A percentile compares a stretch with the other conserved stretches of the same genome.
Conservation (phyloP, 805 yeast species). For the Metschnikowia proteae region DNA sequence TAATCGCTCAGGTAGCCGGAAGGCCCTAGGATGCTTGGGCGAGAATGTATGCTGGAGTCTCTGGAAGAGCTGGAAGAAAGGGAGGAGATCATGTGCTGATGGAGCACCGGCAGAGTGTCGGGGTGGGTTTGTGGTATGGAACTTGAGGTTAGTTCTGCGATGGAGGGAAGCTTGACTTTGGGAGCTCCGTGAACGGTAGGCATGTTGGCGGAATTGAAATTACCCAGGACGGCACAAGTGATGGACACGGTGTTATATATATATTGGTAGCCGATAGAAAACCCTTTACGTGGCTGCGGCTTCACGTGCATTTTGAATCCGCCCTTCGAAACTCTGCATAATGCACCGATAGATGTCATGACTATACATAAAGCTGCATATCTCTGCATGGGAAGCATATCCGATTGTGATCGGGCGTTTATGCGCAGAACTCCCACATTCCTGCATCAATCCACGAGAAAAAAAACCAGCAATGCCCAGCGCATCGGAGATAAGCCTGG, state of each 20-base stretch:
- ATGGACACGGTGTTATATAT: background rate
- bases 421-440: background rate
- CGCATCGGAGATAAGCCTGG: background rate
- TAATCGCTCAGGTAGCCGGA: background rate
- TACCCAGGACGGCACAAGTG: background rate
- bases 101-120: constrained; percentile 8
- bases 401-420: constrained; percentile 1
- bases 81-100: background rate
- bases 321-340: constrained; percentile 1
- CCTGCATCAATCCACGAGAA: background rate
- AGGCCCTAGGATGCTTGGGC: background rate
- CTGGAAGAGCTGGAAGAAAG: background rate
- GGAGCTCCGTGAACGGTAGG: constrained; percentile 1
- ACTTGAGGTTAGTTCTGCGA: constrained; percentile 17
- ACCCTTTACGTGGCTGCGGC: background rate
- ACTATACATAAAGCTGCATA: background rate
- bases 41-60: background rate
- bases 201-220: constrained; percentile 2
- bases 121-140: background rate
- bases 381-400: background rate
- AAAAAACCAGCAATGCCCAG: background rate
- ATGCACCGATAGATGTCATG: constrained; percentile 6
- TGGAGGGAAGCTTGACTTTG: constrained; percentile 18
- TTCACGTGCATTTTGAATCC: constrained; percentile 3
- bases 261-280: background rate